Evolutionary conservation across 2,329 filamentous ascomycete genomes (phyloP), one percentile per base, ranked within the genome.

Genomic region (Trichophyton benhamiae): DNA sequence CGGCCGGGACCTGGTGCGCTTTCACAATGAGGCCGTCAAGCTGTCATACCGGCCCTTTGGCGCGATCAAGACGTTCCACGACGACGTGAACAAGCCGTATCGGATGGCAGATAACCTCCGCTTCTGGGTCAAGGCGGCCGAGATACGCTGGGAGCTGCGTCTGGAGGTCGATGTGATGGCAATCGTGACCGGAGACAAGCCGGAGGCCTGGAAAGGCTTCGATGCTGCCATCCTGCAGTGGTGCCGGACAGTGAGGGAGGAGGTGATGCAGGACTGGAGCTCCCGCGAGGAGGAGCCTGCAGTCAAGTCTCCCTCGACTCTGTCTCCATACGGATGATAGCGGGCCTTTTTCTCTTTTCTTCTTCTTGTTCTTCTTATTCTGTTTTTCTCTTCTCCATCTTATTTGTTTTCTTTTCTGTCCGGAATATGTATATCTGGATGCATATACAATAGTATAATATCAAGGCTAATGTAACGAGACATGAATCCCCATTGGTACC

Each of bases 41-140:
- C 89, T 89, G 71, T 96, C 91, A 22, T 86, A 87, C 70, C 83
- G 89, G 33, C 88, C 88, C 6, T 97, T 97, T 71, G 91, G 91
- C 59, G 84, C 89, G 65, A 96, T 99, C 70, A 90, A 89, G 62
- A 82, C 83, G 8, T 96, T 87, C 73, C 94, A 97, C 72, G 86
- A 85, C n/a, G 91, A 99, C 73, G 92, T 94, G 8, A 86, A 85
- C 63, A 97, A 97, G 75, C 94, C 94, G 0, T 99, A 99, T 73
- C 87, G 94, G 57, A 87, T 87, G 65, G 90, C 91, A 2, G 94
- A 99, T 68, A 99, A 99, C 72, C 80, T 99, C 64, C 84, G 91
- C 46, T 99, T 88, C 78, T 99, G 94, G 92, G 83, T 88, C 75
- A 99, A 99, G 77, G 94, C 92, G 0, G 91, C 91, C 6, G 91